phyloP scores from a whole-genome alignment of 495 filamentous ascomycete species.

The Penicillium parvum region DNA sequence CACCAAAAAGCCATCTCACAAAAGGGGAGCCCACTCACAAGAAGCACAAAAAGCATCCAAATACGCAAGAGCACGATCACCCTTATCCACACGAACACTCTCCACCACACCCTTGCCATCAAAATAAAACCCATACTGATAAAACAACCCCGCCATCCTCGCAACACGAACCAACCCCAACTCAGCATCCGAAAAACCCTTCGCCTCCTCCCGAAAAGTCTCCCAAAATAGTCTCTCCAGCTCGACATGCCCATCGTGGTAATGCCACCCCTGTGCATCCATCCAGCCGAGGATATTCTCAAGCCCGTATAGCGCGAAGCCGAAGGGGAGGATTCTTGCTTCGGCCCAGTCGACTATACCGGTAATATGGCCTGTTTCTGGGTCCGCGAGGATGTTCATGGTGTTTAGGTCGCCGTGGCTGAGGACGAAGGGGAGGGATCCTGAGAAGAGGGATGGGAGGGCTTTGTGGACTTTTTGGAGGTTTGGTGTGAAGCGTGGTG shows the following conservation, averaged over 20 bases:
- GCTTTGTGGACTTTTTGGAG: constrained; percentile 13
- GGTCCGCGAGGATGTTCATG: constrained; percentile 43
- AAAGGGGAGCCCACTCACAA: constrained; percentile 9
- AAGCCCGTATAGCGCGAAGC: constrained; percentile 39
- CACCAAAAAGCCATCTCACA: not conserved
- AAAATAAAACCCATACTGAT: constrained; percentile 19
- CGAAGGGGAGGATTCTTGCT: constrained; percentile 40
- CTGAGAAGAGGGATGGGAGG: constrained; percentile 28
- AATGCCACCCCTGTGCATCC: constrained; percentile 35
- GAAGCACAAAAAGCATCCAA: constrained; percentile 20
- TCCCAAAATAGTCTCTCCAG: constrained; percentile 25
- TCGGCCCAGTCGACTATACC: constrained; percentile 47
- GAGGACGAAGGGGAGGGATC: constrained; percentile 36
- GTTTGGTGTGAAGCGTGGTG: constrained; percentile 11
- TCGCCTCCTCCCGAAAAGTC: constrained; percentile 14
- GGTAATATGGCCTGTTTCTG: constrained; percentile 35
- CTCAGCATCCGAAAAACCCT: constrained; percentile 14
- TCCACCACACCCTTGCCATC: constrained; percentile 9
- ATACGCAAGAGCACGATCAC: constrained; percentile 12
- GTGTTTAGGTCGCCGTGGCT: constrained; percentile 44
- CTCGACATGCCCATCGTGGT: constrained; percentile 17
- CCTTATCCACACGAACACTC: constrained; percentile 9
- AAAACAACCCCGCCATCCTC: constrained; percentile 17
- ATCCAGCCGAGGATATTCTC: constrained; percentile 37
- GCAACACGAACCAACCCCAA: constrained; percentile 11